Conservation (phyloP, 768 basidiomycete genomes). For the Phlebiopsis flavidoalba region DNA sequence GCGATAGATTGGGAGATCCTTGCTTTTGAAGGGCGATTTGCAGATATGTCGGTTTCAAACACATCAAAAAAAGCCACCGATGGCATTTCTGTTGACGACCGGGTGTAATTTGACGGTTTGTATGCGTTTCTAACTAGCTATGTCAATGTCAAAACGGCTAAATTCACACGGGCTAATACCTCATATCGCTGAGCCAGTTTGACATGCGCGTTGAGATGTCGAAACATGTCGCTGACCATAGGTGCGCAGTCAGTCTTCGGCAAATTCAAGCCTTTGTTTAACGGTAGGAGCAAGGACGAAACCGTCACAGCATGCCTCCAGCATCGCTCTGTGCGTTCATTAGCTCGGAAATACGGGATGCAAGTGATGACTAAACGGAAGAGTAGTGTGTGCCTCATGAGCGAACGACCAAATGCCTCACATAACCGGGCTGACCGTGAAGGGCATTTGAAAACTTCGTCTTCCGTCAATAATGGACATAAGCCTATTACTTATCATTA, state of each 20-base stretch:
- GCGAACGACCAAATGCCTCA: slow-evolving; percentile 9
- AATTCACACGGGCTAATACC: not conserved
- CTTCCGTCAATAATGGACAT: not conserved
- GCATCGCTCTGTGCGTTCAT: not conserved
- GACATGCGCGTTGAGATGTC: not conserved
- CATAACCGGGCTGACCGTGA: slow-evolving; percentile 2
- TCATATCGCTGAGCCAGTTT: not conserved
- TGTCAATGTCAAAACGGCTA: not conserved
- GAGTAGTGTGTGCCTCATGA: not conserved
- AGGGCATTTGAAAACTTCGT: slow-evolving; percentile 1
- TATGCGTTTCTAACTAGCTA: not conserved
- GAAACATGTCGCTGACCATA: not conserved
- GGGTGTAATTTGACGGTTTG: not conserved
- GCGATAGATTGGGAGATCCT: not conserved
- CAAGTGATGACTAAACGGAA: not conserved
- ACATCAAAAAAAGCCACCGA: slow-evolving; percentile 7
- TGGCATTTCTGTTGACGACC: not conserved
- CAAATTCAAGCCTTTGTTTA: not conserved
- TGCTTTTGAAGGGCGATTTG: not conserved
- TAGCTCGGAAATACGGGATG: not conserved
- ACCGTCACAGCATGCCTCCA: not conserved
- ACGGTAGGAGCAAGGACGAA: not conserved
- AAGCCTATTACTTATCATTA: not conserved
- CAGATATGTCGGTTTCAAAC: slow-evolving; percentile 10
- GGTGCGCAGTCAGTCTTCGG: not conserved